Evolutionary conservation across 805 yeast species (phyloP), one percentile per base, ranked within the genome.

Genomic region (Yamadazyma paraphyllophila): DNA sequence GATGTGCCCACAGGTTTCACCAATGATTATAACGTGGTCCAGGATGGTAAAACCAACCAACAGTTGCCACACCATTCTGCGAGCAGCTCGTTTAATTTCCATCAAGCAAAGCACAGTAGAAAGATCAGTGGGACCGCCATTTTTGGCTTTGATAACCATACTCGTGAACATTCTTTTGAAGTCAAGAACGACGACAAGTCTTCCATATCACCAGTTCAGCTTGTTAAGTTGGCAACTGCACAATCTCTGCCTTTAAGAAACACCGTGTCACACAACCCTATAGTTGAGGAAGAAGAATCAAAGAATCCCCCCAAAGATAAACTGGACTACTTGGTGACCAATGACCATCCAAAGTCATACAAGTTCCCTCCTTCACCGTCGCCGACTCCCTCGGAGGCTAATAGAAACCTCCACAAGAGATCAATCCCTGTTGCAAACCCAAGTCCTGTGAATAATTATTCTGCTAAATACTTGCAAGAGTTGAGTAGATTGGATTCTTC

Each of bases 41-140:
- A 44, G 34, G 17, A 41, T 46, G 24, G 52, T 48, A 30, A 48
- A 40, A 17, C 14, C 11, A 25, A 43, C 4, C 16, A 16, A 11
- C 36, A 15, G 12, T 2, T 34, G 20, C 46, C 43, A 27, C 42
- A 29, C 7, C 49, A 48, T 40, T 42, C 43, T 36, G 45, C 43
- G 45, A 46, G 55, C 51, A 45, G 39, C 36, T 45, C 56, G 34
- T 41, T 38, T 36, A 39, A 42, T 20, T 46, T 39, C 37, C 58
- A 55, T 44, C 51, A 51, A 39, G 47, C 63, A 54, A 40, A 59
- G 50, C 92, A 85, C 58, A 64, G 75, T 43, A 76, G 88, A 52
- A 80, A 81, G 47, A 71, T 78, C 14, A 83, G 90, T 67, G 95
- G 95, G 11, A 83, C 92, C 3, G 92, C 87, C 2, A 85, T 86